Evolutionary conservation across 2,329 filamentous ascomycete genomes (phyloP).

Genomic region (Talaromyces marneffei): DNA sequence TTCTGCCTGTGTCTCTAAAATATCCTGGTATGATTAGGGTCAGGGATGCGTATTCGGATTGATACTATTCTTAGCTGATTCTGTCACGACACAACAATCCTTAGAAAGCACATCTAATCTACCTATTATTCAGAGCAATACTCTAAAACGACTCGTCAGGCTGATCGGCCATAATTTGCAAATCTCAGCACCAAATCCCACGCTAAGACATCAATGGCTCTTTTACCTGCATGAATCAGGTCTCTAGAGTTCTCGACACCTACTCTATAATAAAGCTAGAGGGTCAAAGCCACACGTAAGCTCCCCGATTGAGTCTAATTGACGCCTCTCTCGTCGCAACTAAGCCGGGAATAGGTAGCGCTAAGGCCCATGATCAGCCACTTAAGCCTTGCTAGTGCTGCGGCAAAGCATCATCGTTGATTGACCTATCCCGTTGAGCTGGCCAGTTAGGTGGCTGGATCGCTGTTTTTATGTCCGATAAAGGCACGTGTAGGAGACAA

Average conservation of each 20-base stretch:
- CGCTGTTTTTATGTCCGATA: background rate
- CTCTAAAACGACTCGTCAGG: no score
- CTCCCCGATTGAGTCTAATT: background rate
- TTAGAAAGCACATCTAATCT: no score
- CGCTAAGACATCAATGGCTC: conserved; percentile 8
- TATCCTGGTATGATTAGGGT: no score
- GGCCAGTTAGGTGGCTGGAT: background rate
- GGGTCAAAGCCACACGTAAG: background rate
- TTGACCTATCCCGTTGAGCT: background rate
- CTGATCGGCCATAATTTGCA: background rate
- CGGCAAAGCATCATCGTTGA: background rate
- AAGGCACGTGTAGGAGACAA: background rate
- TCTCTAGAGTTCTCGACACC: no score
- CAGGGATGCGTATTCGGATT: no score
- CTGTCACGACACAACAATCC: no score
- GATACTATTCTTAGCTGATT: background rate
- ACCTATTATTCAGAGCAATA: no score
- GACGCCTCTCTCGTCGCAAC: background rate
- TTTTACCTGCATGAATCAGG: background rate
- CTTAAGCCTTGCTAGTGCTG: conserved; percentile 6
- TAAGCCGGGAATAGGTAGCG: background rate
- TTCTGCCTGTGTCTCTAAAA: no score
- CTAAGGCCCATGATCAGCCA: conserved; percentile 1
- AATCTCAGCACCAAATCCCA: background rate
- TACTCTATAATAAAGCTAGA: no score